A percentile compares a stretch with the other conserved stretches of the same genome.
Evolutionary conservation across 352 stramenopile genomes (phyloP).

Genomic region (Plasmopara halstedii): DNA sequence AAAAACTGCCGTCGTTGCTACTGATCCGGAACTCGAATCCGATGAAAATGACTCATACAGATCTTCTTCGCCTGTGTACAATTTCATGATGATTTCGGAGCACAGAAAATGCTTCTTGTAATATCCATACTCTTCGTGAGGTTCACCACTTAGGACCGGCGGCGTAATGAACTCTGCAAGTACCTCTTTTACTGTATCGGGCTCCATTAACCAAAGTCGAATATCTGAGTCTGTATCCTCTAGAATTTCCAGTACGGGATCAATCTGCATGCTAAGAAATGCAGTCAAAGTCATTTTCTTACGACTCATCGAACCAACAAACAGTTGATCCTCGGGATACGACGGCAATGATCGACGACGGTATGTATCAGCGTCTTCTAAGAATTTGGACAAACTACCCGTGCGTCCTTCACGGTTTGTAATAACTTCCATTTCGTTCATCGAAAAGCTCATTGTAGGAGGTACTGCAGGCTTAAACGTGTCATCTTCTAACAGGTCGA

Average conservation of each 20-base stretch:
- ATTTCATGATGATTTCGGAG: constrained; percentile 87
- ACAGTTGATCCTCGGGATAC: constrained; percentile 60
- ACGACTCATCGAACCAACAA: constrained; percentile 30
- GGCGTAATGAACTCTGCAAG: constrained; percentile 76
- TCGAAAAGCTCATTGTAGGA: constrained; percentile 61
- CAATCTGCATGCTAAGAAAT: constrained; percentile 79
- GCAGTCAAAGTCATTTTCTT: constrained; percentile 61
- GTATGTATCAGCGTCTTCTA: constrained; percentile 68
- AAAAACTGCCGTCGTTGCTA: constrained; percentile 58
- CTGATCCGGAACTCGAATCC: constrained; percentile 67
- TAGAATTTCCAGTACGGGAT: constrained; percentile 78
- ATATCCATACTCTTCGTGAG: constrained; percentile 84
- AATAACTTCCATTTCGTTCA: constrained; percentile 82
- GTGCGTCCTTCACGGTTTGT: constrained; percentile 63
- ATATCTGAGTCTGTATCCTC: constrained; percentile 83
- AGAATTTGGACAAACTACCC: constrained; percentile 71
- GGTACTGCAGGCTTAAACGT: constrained; percentile 24
- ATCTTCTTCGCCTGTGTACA: constrained; percentile 84
- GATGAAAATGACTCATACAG: constrained; percentile 85
- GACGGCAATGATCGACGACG: constrained; percentile 65
- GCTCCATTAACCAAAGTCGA: constrained; percentile 74
- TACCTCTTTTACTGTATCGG: constrained; percentile 68
- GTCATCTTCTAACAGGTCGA: constrained; percentile 25
- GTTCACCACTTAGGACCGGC: constrained; percentile 58
- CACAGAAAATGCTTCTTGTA: constrained; percentile 87